These are phyloP conservation scores for Aspergillus fischeri DNA, from an alignment of 2,329 filamentous ascomycete species.

Conservation along the genomic window DNA sequence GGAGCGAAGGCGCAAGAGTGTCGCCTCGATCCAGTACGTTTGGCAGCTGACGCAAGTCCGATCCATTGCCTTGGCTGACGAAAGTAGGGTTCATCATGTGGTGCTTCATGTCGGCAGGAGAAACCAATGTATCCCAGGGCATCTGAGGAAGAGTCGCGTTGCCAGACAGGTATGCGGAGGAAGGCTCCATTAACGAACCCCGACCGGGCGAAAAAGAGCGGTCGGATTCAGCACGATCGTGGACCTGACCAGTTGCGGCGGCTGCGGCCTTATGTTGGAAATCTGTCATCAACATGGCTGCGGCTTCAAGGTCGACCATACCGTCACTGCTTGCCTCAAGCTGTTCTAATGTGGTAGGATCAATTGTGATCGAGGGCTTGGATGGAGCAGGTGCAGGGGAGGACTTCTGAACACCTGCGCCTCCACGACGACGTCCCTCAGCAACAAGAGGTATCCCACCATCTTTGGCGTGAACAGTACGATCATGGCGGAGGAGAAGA, in stretches of 20 bases:
- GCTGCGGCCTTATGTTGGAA: conserved; percentile 93
- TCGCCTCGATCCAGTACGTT: conserved; percentile 66
- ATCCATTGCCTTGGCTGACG: conserved; percentile 60
- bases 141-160: conserved; percentile 80
- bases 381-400: conserved; percentile 50
- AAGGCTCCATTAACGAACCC: conserved; percentile 69
- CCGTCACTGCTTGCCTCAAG: conserved; percentile 87
- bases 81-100: conserved; percentile 67
- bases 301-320: conserved; percentile 93
- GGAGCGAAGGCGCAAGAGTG: conserved; percentile 60
- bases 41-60: conserved; percentile 60
- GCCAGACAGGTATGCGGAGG: conserved; percentile 71
- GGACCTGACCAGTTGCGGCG: conserved; percentile 48
- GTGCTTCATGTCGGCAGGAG: conserved; percentile 68
- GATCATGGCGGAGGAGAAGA: conserved; percentile 91
- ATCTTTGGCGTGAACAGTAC: conserved; percentile 97
- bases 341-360: conserved; percentile 83
- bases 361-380: conserved; percentile 75
- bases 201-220: conserved; percentile 71
- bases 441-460: conserved; percentile 90
- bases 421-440: conserved; percentile 72
- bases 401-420: conserved; percentile 36
- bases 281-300: conserved; percentile 97
- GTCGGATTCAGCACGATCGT: conserved; percentile 44
- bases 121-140: conserved; percentile 87